Conservation (phyloP, 176 grass and related monocot genomes). For the Hordeum marinum region DNA sequence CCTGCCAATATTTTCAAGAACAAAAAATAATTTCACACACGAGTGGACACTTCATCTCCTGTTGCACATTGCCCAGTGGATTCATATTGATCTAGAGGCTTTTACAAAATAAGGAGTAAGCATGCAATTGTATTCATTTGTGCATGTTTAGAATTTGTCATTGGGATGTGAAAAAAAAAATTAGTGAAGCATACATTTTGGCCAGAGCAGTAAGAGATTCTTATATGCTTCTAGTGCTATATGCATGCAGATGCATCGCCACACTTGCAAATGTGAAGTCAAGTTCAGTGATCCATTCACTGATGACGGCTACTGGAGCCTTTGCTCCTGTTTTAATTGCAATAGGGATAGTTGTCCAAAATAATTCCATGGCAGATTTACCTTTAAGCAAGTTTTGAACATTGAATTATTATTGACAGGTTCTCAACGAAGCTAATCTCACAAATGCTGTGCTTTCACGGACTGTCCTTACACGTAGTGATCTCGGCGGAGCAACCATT, state of each 20-base stretch:
- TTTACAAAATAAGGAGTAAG: background rate
- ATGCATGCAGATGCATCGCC: background rate
- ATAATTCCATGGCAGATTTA: background rate
- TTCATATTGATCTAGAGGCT: background rate
- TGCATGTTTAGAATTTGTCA: background rate
- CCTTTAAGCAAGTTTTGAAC: conserved; percentile 23
- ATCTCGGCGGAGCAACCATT: conserved; percentile 85
- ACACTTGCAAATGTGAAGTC: background rate
- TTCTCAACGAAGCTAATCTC: conserved; percentile 96
- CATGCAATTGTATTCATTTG: background rate
- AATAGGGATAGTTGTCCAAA: conserved; percentile 1
- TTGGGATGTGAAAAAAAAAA: background rate
- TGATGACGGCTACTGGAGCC: background rate
- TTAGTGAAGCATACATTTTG: conserved; percentile 10
- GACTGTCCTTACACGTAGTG: conserved; percentile 87
- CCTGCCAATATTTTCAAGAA: background rate
- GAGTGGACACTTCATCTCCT: background rate
- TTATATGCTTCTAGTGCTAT: background rate
- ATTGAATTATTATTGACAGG: conserved; percentile 41
- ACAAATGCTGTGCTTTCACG: conserved; percentile 86
- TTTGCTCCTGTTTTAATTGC: conserved; percentile 14
- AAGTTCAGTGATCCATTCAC: background rate
- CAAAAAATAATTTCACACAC: background rate
- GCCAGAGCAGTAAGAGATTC: background rate
- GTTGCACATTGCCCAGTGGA: background rate